Base-by-base conservation (phyloP, 2,329 filamentous ascomycete genomes). In the Periconia sp. region DNA sequence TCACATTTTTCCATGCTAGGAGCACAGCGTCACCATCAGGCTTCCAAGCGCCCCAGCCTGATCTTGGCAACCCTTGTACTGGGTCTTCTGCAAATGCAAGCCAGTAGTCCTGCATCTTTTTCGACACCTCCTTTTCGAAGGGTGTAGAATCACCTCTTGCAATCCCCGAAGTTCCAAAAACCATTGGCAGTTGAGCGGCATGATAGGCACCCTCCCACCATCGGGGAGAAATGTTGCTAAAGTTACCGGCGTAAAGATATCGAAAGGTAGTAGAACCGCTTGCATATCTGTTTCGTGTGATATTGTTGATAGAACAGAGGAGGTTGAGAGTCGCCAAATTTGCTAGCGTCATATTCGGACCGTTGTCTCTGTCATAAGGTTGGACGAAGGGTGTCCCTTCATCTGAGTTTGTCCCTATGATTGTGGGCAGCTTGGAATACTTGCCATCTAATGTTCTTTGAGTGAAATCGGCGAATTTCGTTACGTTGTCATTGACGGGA, bases 61-160 rank as follows among this genome's bases (percentile, higher is more conserved):
- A 21, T 22, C 54, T 54, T 9, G 58, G 54, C 31, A 71, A 39
- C 9, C 61, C 60, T 5, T 54, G 48, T 11, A 52, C 47, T 1
- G 67, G 63, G 43, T 72, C 64, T 17, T 54, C 46, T 0, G 63
- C 61, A 51, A 73, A 73, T 1, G 63, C 65, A 15, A 69, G 23
- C 50, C 67, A 66, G 18, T 59, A 61, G 30, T 71, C 68, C 42
- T 72, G 66, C 65, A 72, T 65, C 26, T 64, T 54, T 40, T 60
- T 45, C 36, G 64, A 67, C 1, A 70, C 63, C 33, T 53, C 40
- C 4, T 49, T 48, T 32, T 72, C 61, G 11, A 70, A 63, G 1
- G 50, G 34, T 2, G 61, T 61, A 2, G 55, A 58, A n/a, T 50
- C 47, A 4, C 60, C 57, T 16, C 59, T 50, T 1, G 48, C 57